Conservation (phyloP, 257 asterid genomes). For the Solanum paucissectum region DNA sequence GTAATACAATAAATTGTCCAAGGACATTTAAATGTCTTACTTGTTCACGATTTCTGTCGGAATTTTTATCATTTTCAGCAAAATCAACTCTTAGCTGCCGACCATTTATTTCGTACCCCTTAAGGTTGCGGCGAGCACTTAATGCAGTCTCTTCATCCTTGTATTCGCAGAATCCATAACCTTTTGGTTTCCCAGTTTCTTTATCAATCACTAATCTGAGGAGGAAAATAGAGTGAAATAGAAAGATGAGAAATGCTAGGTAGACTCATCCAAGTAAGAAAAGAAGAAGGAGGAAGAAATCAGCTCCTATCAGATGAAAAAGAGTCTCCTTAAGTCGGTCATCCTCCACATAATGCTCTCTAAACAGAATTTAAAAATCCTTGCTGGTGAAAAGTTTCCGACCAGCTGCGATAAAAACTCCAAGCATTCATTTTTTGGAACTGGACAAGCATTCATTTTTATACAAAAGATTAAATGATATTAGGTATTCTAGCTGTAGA, state of each 20-base stretch:
- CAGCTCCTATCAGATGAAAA: not conserved
- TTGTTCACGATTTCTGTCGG: slow-evolving; percentile 70
- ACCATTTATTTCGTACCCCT: slow-evolving; percentile 80
- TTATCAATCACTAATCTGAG: slow-evolving; percentile 79
- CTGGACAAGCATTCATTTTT: not conserved
- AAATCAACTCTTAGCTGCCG: slow-evolving; percentile 93
- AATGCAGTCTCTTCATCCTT: slow-evolving; percentile 93
- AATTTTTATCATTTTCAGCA: slow-evolving; percentile 86
- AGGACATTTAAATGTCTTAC: slow-evolving; percentile 21
- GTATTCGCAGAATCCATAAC: slow-evolving; percentile 93
- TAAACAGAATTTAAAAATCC: not conserved
- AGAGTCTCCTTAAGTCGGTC: not conserved
- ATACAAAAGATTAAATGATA: not conserved
- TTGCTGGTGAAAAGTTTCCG: not conserved
- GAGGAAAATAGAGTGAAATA: not conserved
- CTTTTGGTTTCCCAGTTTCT: slow-evolving; percentile 98
- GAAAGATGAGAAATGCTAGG: not conserved
- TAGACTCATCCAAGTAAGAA: not conserved
- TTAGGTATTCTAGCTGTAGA: not conserved
- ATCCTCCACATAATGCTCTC: not conserved
- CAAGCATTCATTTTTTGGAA: not conserved
- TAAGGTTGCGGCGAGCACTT: slow-evolving; percentile 93
- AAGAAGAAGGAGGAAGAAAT: not conserved
- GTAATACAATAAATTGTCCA: not conserved
- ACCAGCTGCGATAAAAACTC: not conserved